Evolutionary conservation across 768 basidiomycete species (phyloP).

Genomic region (Tricholoma sp.): DNA sequence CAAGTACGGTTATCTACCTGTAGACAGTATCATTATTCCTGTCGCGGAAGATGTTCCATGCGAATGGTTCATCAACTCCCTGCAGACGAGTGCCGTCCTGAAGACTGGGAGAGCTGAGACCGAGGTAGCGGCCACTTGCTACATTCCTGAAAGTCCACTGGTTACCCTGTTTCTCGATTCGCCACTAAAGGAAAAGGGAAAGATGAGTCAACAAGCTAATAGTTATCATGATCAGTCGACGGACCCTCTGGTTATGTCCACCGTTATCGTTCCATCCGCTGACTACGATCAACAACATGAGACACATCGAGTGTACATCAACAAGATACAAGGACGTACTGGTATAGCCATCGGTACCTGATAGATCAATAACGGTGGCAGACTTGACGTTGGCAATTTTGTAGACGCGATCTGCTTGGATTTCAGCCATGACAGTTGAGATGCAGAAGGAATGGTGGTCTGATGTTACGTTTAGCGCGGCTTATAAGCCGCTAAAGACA

Average conservation of each 20-base stretch:
- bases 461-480: not conserved
- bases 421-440: conserved; percentile 5
- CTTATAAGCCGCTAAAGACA: not conserved
- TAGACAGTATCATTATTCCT: conserved; percentile 5
- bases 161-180: conserved; percentile 5
- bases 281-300: conserved; percentile 21
- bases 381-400: conserved; percentile 25
- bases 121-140: conserved; percentile 13
- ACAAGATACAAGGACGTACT: conserved; percentile 20
- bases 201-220: no score
- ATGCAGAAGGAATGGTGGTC: not conserved
- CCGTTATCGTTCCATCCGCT: conserved; percentile 34
- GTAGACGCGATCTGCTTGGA: conserved; percentile 12
- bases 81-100: conserved; percentile 7
- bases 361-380: conserved; percentile 41
- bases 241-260: conserved; percentile 40
- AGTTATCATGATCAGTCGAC: not conserved
- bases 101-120: conserved; percentile 3
- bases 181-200: conserved; percentile 13
- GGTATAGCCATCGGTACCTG: conserved; percentile 36
- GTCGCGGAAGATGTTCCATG: conserved; percentile 20
- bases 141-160: conserved; percentile 17
- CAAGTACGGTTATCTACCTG: conserved; percentile 12
- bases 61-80: conserved; percentile 9
- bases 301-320: not conserved